Conservation (phyloP, 2,329 filamentous ascomycete genomes). For the Coleophoma crateriformis region DNA sequence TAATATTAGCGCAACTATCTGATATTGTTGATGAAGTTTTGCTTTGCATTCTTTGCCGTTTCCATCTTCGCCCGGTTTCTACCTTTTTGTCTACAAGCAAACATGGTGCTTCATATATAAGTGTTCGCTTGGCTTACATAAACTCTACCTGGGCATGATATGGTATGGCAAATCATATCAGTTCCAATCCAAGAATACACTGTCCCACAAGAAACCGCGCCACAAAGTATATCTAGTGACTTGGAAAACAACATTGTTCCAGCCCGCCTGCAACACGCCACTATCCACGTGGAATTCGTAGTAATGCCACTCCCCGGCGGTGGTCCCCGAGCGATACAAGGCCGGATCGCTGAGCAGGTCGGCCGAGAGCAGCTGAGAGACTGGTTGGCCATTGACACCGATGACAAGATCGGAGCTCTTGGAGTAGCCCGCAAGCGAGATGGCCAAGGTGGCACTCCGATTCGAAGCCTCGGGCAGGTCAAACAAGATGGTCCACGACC, state of each 20-base stretch:
- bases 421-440: slow-evolving; percentile 11
- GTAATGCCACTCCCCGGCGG: slow-evolving; percentile 35
- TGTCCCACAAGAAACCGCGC: slow-evolving; percentile 36
- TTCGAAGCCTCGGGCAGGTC: neutral
- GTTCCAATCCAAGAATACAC: slow-evolving; percentile 29
- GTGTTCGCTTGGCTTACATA: no score
- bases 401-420: slow-evolving; percentile 27
- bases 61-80: no score
- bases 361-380: slow-evolving; percentile 30
- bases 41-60: no score
- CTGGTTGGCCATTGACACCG: slow-evolving; percentile 23
- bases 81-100: no score
- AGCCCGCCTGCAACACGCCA: slow-evolving; percentile 26
- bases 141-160: no score
- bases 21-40: no score
- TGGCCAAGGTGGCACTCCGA: slow-evolving; percentile 3
- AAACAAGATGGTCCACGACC: slow-evolving; percentile 9
- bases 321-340: slow-evolving; percentile 34
- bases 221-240: slow-evolving; percentile 29
- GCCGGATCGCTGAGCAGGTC: slow-evolving; percentile 32
- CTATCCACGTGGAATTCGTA: slow-evolving; percentile 29
- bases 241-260: slow-evolving; percentile 30
- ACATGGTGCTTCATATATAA: no score
- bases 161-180: neutral
- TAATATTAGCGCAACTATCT: no score